Percentiles rank a stretch among this genome's conserved stretches.
phyloP scores from a whole-genome alignment of 2,329 filamentous ascomycete species.

The Geosmithia morbida region DNA sequence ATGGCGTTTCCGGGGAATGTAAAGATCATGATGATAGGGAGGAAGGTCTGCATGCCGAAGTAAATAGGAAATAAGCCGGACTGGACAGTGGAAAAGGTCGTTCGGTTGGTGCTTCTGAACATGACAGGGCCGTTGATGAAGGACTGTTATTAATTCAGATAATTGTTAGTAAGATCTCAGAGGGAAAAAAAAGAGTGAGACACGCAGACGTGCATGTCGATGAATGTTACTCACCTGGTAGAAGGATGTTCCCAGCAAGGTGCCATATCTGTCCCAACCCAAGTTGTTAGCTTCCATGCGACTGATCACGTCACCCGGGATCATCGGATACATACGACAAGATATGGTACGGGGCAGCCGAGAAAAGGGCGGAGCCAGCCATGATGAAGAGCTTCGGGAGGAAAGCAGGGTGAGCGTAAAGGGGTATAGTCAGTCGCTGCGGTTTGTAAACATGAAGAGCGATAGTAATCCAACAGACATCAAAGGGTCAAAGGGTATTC shows the following conservation, averaged over 20 bases:
- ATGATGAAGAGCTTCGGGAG: neutral
- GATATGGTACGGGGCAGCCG: constrained; percentile 61
- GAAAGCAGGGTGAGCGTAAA: neutral
- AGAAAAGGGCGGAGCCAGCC: constrained; percentile 34
- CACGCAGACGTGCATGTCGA: neutral
- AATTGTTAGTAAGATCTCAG: neutral
- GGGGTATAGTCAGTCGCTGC: neutral
- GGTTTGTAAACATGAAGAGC: no score
- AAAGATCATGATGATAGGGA: constrained; percentile 59
- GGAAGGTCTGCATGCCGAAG: constrained; percentile 67
- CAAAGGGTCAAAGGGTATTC: neutral
- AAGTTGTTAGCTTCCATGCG: constrained; percentile 8
- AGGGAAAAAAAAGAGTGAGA: neutral
- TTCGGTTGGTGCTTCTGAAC: constrained; percentile 61
- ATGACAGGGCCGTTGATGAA: constrained; percentile 64
- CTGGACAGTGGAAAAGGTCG: constrained; percentile 72
- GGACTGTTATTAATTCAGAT: constrained; percentile 31
- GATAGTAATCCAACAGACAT: neutral
- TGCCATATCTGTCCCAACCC: constrained; percentile 55
- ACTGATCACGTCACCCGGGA: neutral
- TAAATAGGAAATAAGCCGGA: constrained; percentile 74
- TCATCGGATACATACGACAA: constrained; percentile 39
- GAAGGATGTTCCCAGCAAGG: constrained; percentile 71
- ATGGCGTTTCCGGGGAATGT: constrained; percentile 59
- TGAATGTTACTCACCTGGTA: constrained; percentile 48